Evolutionary conservation across 2,329 filamentous ascomycete genomes (phyloP).

Genomic region (Diaporthe amygdali): DNA sequence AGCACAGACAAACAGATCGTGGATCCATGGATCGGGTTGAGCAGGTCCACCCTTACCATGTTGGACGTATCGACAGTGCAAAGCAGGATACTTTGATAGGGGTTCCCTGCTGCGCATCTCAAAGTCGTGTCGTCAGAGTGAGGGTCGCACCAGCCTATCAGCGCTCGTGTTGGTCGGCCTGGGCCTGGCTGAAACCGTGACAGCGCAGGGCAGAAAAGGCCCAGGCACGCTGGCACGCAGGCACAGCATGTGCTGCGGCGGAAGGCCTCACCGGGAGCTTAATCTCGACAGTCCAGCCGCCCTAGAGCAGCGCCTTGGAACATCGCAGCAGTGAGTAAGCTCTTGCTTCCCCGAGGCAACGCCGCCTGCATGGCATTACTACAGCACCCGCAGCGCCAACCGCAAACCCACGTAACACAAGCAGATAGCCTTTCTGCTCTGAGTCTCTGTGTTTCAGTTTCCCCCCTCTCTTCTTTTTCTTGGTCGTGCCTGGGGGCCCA

Average conservation of each 20-base stretch:
- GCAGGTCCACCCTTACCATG: not conserved
- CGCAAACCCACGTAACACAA: not conserved
- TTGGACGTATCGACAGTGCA: too few relatives aligned
- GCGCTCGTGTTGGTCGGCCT: not conserved
- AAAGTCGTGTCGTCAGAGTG: constrained; percentile 12
- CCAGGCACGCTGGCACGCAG: too few relatives aligned
- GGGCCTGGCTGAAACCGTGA: not conserved
- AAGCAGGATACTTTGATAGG: not conserved
- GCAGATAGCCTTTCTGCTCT: not conserved
- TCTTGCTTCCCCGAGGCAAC: not conserved
- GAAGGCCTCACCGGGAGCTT: not conserved
- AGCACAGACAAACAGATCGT: not conserved
- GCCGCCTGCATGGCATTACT: not conserved
- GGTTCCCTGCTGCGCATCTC: not conserved
- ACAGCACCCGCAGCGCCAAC: not conserved
- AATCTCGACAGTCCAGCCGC: not conserved
- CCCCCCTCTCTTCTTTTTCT: not conserved
- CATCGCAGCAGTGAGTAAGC: not conserved
- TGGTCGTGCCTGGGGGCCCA: not conserved
- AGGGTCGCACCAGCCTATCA: not conserved
- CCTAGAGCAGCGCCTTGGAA: not conserved
- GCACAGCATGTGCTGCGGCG: not conserved
- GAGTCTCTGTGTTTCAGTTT: not conserved
- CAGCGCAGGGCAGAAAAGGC: not conserved
- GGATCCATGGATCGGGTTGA: not conserved